Evolutionary conservation across 306 rosid genomes (phyloP).

Genomic region (Cicer chorassanicum): DNA sequence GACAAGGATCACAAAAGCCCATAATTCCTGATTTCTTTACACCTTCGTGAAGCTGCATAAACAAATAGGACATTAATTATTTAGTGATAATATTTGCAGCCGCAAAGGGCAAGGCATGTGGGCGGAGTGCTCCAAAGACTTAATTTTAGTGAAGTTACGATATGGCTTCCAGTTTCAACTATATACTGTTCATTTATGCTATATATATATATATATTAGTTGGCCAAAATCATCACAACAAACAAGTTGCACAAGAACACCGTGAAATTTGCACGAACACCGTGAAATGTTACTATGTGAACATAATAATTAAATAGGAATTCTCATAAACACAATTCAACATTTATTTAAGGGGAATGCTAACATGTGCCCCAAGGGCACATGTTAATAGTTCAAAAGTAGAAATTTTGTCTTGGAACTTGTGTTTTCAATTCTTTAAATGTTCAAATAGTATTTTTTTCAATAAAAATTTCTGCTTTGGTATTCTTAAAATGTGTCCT

Average conservation of each 20-base stretch:
- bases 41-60: slow-evolving; percentile 87
- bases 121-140: neutral
- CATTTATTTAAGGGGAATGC: too few relatives aligned
- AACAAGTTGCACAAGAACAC: neutral
- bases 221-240: neutral
- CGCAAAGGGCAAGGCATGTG: slow-evolving; percentile 13
- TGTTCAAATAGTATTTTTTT: too few relatives aligned
- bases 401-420: too few relatives aligned
- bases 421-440: too few relatives aligned
- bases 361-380: too few relatives aligned
- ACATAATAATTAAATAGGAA: neutral
- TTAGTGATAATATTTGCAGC: neutral
- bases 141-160: neutral
- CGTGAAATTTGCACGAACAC: neutral
- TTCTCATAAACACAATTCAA: too few relatives aligned
- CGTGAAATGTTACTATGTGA: neutral
- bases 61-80: slow-evolving; percentile 35
- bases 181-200: neutral
- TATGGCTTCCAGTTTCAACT: neutral
- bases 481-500: too few relatives aligned
- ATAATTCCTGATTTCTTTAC: slow-evolving; percentile 94
- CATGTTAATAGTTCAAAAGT: too few relatives aligned
- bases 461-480: too few relatives aligned
- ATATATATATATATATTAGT: too few relatives aligned
- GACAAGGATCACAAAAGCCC: slow-evolving; percentile 97